Evolutionary conservation across 768 basidiomycete genomes (phyloP), one percentile per base, ranked within the genome.

Genomic region (Tephrocybe rancida): DNA sequence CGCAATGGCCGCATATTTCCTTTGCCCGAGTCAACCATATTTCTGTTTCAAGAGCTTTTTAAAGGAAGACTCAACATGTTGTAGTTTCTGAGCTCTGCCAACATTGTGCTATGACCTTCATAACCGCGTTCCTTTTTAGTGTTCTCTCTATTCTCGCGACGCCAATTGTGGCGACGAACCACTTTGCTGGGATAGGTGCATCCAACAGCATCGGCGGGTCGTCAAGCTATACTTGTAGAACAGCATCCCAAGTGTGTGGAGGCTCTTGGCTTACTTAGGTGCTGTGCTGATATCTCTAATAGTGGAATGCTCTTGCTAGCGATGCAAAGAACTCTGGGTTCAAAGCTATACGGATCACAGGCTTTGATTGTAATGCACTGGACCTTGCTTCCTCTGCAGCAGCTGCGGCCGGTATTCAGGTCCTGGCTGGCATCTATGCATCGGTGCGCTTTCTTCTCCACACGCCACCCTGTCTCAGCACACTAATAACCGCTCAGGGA

Each of bases 281-380:
- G 18, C 3, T 26, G 3, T 24, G 38, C 5, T 24, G 16, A 37
- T 32, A 39, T 19, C 39, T 16, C 16, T 13, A 13, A 29, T n/a
- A 75, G 71, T 74, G 73, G 73, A 73, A 71, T 48, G 35, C 50
- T 2, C 39, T 74, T 25, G 73, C 70, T 9, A 63, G 55, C 7
- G 58, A 66, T 41, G 67, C 73, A 2, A 68, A 60, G 44, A 54
- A 52, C 30, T 47, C 62, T 32, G 73, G 72, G 5, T 74, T 74
- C 60, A 61, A 57, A 10, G 60, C 74, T 4, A 67, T 74, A 47
- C 67, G 71, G 16, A 66, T 76, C 35, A 48, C 64, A 14, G 73
- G 70, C 13, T 71, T 74, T 48, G 73, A 75, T 45, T 74, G 72
- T 50, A 60, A 70, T 48, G 71, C 74, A 7, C 52, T 75, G 19